Evolutionary conservation across 2,329 filamentous ascomycete species (phyloP).

Genomic region (Sporothrix pseudoabietina): DNA sequence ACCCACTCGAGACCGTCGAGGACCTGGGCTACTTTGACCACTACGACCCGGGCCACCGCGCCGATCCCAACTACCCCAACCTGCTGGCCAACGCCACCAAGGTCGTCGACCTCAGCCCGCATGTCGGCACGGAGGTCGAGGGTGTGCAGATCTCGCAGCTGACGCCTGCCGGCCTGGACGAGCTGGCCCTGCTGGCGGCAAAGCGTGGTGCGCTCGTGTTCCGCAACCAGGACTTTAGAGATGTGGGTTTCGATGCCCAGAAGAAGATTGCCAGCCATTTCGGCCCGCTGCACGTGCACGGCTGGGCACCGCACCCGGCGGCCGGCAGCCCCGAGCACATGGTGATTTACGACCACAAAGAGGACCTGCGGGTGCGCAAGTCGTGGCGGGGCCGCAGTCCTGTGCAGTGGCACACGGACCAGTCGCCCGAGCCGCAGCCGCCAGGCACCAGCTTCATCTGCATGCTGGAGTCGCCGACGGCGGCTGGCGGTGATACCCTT

Average conservation of each 20-base stretch:
- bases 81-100: slow-evolving; percentile 10
- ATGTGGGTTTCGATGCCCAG: neutral
- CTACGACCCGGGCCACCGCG: slow-evolving; percentile 23
- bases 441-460: slow-evolving; percentile 24
- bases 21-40: slow-evolving; percentile 26
- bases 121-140: slow-evolving; percentile 24
- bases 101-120: slow-evolving; percentile 22
- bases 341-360: slow-evolving; percentile 26
- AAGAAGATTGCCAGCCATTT: slow-evolving; percentile 23
- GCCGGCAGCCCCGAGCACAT: slow-evolving; percentile 24
- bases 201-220: slow-evolving; percentile 24
- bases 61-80: slow-evolving; percentile 23
- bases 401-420: slow-evolving; percentile 25
- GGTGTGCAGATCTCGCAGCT: slow-evolving; percentile 25
- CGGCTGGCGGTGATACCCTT: slow-evolving; percentile 23
- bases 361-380: slow-evolving; percentile 23
- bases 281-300: slow-evolving; percentile 23
- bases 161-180: slow-evolving; percentile 13
- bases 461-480: slow-evolving; percentile 25
- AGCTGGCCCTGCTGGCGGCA: slow-evolving; percentile 22
- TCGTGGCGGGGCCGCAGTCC: slow-evolving; percentile 23
- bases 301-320: slow-evolving; percentile 24
- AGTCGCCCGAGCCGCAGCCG: slow-evolving; percentile 26
- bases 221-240: slow-evolving; percentile 34
- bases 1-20: slow-evolving; percentile 24